Evolutionary conservation across 2,329 filamentous ascomycete genomes (phyloP), one percentile per base, ranked within the genome.

Genomic region (Penicillium sp.): DNA sequence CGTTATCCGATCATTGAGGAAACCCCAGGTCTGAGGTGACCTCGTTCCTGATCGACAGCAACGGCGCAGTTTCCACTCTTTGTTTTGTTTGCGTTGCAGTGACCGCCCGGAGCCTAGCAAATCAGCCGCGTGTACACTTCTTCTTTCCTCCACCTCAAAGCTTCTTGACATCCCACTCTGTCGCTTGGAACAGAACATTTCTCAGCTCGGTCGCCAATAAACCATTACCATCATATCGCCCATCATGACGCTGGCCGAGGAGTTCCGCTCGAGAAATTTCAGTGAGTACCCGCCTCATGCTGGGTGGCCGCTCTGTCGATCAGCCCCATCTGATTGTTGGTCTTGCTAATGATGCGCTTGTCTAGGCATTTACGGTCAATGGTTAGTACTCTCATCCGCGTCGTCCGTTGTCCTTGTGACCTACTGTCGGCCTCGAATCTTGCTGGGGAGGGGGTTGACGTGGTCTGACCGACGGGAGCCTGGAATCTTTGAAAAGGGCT

Each of bases 331-430:
- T 10, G 39, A 38, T 50, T 45, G n/a, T n/a, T 34, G 46, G 23
- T 42, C 39, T 43, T 44, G 57, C 65, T 70, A 64, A 70, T 54
- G 21, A 45, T 38, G 26, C 50, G 42, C 49, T 57, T 42, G n/a
- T 65, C 57, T 57, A 86, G 83, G 83, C 74, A 86, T 86, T 70
- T 86, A 86, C 70, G 84, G 82, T 64, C 84, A 86, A 84, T 86
- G 84, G 83, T 86, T 67, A 73, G 80, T 79, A 50, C 51, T 18
- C 47, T 41, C 45, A 18, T 29, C 36, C 38, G 21, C 9, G 18
- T 12, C 24, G 24, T 26, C 24, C 7, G 9, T 21, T 18, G 36
- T 10, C 36, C 36, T 21, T 39, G 42, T 15, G 18, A 36, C 29
- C 23, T 31, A 4, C 15, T 6, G 28, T 45, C 43, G 43, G 49